Base-by-base conservation (phyloP, 768 basidiomycete species). In the Russula earlei region DNA sequence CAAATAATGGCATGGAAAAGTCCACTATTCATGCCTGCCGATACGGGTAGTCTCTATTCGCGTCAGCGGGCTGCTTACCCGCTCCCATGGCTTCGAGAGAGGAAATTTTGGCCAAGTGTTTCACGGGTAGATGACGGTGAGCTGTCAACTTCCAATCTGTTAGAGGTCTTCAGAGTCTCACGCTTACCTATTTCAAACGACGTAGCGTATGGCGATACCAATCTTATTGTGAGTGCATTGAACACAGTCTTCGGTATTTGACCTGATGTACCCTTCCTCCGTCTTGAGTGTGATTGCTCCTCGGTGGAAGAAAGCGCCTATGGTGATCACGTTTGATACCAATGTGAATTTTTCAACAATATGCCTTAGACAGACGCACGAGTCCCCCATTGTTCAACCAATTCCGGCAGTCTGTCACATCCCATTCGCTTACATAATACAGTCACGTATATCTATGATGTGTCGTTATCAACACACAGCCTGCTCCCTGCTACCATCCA, bases 81-180 rank as follows among this genome's bases (percentile, higher is more conserved):
- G 22, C 68, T 91, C 58, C 77, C 85, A 12, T 88, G 83, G 76
- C 76, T 99, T 29, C 74, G 75, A 48, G 85, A 88, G 70, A 87
- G 80, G 75, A 99, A 99, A 72, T 95, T 97, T 74, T 99, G 96
- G 96, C 95, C 96, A 0, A 79, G 88, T 5, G 87, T 94, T 41
- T 85, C 89, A 5, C 78, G 95, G 45, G 80, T 99, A 49, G 94
- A 97, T 66, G 95, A 97, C 74, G 87, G 91, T 93, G 67, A 66
- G 84, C 70, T 42, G 8, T n/a, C 8, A 24, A 33, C 71, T 42
- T 8, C n/a, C 9, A 24, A 33, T 44, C 44, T 6, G 37, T 42
- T 37, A n/a, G n/a, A n/a, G n/a, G 25, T 41, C n/a, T 11, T 25
- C 34, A 1, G 6, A 20, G 3, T 15, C 19, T 41, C 25, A 31